phyloP scores from a whole-genome alignment of 257 asterid species.

The Solanum medicagineum region DNA sequence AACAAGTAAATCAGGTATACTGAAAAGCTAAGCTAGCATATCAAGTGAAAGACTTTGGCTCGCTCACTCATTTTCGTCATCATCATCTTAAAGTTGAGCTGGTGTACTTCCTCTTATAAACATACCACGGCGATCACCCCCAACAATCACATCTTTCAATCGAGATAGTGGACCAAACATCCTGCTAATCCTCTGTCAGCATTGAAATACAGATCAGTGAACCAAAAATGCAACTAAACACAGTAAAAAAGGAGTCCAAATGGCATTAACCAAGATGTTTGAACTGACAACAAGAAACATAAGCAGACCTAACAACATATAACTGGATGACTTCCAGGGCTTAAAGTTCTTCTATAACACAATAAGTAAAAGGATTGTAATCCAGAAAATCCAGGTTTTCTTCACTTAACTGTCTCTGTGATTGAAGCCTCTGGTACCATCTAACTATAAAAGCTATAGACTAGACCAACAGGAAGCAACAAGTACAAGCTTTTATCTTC shows the following conservation, averaged over 20 bases:
- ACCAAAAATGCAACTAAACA: neutral
- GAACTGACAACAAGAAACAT: neutral
- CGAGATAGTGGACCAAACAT: constrained; percentile 26
- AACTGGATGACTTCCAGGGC: neutral
- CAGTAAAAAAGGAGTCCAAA: neutral
- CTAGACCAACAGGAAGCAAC: neutral
- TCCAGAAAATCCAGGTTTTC: neutral
- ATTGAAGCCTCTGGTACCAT: neutral
- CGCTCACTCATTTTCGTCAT: neutral
- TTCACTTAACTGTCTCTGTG: neutral
- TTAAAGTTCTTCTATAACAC: neutral
- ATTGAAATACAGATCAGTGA: neutral
- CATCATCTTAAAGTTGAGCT: constrained; percentile 12
- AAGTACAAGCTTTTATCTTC: neutral
- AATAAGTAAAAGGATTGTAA: neutral
- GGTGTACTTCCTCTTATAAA: constrained; percentile 12
- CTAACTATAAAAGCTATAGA: neutral
- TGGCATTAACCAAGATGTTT: neutral
- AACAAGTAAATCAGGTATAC: neutral
- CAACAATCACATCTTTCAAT: constrained; percentile 17
- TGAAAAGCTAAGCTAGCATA: neutral
- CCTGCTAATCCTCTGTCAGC: constrained; percentile 24
- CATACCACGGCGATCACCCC: constrained; percentile 18
- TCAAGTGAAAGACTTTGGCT: neutral
- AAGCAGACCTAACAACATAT: neutral